These are phyloP conservation scores for Torulaspora quercuum DNA, from an alignment of 805 yeast genomes.

Conservation along the genomic window DNA sequence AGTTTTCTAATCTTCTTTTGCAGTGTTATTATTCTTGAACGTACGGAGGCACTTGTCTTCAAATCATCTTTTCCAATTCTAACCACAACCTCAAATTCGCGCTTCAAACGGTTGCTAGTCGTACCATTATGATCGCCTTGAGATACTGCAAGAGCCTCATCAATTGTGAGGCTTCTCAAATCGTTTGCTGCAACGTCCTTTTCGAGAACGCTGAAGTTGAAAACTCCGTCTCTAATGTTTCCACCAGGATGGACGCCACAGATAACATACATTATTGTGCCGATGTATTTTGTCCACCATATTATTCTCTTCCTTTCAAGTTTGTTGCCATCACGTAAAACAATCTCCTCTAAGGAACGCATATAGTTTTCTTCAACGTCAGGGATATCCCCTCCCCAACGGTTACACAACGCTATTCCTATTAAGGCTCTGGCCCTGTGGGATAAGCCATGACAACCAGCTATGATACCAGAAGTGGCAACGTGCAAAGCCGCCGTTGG, in stretches of 20 bases:
- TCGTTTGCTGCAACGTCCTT: conserved; percentile 31
- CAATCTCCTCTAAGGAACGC: conserved; percentile 46
- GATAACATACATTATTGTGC: conserved; percentile 69
- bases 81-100: conserved; percentile 41
- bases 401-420: conserved; percentile 69
- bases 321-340: conserved; percentile 44
- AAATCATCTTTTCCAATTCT: conserved; percentile 50
- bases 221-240: conserved; percentile 59
- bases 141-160: conserved; percentile 20
- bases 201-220: conserved; percentile 42
- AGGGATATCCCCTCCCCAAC: conserved; percentile 81
- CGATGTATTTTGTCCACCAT: conserved; percentile 74
- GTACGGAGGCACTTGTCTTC: conserved; percentile 56
- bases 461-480: conserved; percentile 69
- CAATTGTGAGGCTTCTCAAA: conserved; percentile 20
- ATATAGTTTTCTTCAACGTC: conserved; percentile 49
- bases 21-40: conserved; percentile 53
- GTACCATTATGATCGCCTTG: conserved; percentile 7
- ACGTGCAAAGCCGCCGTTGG: conserved; percentile 70
- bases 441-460: conserved; percentile 72
- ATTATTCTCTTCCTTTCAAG: conserved; percentile 46
- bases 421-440: conserved; percentile 68
- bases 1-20: conserved; percentile 60
- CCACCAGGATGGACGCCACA: conserved; percentile 85
- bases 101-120: conserved; percentile 19